Evolutionary conservation across 495 filamentous ascomycete species (phyloP), one percentile per base, ranked within the genome.

Genomic region (Neurospora tetraspora): DNA sequence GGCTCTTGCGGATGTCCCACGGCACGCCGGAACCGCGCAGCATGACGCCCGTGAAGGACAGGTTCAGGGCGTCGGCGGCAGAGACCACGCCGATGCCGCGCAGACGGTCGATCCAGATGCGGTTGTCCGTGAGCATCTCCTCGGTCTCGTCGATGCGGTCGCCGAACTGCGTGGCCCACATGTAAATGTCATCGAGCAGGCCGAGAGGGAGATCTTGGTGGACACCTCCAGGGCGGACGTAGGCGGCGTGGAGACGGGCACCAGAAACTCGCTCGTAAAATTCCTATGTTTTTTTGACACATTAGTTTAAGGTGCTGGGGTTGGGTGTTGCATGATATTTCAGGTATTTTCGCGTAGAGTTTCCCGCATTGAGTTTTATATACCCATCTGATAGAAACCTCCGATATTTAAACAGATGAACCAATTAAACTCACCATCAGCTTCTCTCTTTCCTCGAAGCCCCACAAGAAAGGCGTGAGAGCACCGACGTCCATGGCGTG

Each of bases 401-500:
- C 31, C 34, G 11, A 70, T 34, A 70, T n/a, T 20, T 70, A 10
- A 42, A 42, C 39, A 31, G 18, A n/a, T 74, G 9, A 53, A 20
- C 16, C 65, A 40, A 40, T n/a, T n/a, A n/a, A 42, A 85, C 85
- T 78, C 85, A 94, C 95, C 96, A 99, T 99, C 61, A 99, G 85
- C 87, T 99, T 99, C 85, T 99, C 96, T 87, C 96, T 91, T 83
- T 99, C 96, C 85, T 99, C 96, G 82, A 99, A 99, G 31, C 96
- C 96, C 96, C 96, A 99, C 84, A 99, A 82, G 88, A 99, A 99
- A 72, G 96, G 96, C 70, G 96, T 99, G 77, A 99, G 82, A 71
- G 96, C 96, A 80, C 96, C 96, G 80, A 99, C 96, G 82, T 99
- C 96, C 96, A 99, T 99, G 81, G 96, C 96, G 85, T 99, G 96